A percentile compares a stretch with the other conserved stretches of the same genome.
Evolutionary conservation across 176 grass and related monocot genomes (phyloP).

Genomic region (Areca catechu): DNA sequence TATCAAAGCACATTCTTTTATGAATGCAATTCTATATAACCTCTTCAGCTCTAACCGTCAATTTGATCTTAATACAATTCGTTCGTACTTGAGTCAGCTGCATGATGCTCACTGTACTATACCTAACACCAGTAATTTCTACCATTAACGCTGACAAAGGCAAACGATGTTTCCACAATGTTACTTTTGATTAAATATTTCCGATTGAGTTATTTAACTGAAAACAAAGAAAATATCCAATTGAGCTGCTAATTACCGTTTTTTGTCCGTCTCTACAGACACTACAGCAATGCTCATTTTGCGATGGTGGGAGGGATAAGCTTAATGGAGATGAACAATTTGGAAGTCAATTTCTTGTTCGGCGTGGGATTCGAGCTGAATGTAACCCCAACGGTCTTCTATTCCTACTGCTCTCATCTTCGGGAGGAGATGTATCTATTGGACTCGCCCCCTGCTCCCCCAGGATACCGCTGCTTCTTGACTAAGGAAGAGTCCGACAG

Average conservation of each 20-base stretch:
- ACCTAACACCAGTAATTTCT: too few relatives aligned
- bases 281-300: conserved; percentile 43
- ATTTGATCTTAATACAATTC: too few relatives aligned
- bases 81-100: too few relatives aligned
- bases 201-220: conserved; percentile 9
- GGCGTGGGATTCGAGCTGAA: conserved; percentile 32
- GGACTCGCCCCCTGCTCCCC: conserved; percentile 11
- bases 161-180: too few relatives aligned
- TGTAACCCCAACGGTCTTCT: conserved; percentile 35
- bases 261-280: conserved; percentile 12
- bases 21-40: too few relatives aligned
- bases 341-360: conserved; percentile 49
- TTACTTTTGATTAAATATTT: too few relatives aligned
- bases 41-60: too few relatives aligned
- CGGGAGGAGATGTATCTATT: conserved; percentile 29
- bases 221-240: conserved; percentile 26
- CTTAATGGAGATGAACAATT: conserved; percentile 48
- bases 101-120: too few relatives aligned
- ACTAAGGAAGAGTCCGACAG: conserved; percentile 30
- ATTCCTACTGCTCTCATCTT: conserved; percentile 33
- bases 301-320: conserved; percentile 40
- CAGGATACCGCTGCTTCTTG: conserved; percentile 24
- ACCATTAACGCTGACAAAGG: too few relatives aligned
- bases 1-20: too few relatives aligned
- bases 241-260: not conserved